Evolutionary conservation across 345 rosid species (phyloP).

Genomic region (Murraya koenigii): DNA sequence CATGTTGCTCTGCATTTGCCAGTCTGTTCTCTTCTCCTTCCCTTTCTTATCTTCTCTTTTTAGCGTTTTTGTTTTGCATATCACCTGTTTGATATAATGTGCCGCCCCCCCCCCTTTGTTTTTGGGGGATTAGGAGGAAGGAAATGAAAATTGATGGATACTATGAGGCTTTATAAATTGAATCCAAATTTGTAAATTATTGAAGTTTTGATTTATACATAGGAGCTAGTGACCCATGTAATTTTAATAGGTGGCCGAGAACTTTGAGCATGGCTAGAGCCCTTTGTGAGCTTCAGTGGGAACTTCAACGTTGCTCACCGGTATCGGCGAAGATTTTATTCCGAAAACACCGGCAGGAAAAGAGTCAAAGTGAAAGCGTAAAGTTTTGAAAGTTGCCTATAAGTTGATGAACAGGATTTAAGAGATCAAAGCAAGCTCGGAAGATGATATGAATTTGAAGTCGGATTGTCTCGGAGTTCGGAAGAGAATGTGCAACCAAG

Average conservation of each 20-base stretch:
- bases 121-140: too few species aligned
- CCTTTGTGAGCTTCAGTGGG: too few species aligned
- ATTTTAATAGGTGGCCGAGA: slow-evolving; percentile 42
- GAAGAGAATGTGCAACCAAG: slow-evolving; percentile 12
- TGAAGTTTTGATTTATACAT: neutral
- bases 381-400: slow-evolving; percentile 9
- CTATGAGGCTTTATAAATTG: neutral
- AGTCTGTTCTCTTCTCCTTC: too few species aligned
- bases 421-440: neutral
- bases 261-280: slow-evolving; percentile 57
- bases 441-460: too few species aligned
- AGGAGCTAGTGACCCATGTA: neutral
- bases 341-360: slow-evolving; percentile 31
- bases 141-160: neutral
- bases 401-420: slow-evolving; percentile 16
- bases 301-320: slow-evolving; percentile 23
- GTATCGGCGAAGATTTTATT: slow-evolving; percentile 9
- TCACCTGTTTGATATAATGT: too few species aligned
- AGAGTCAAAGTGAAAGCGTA: slow-evolving; percentile 27
- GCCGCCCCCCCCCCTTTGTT: slow-evolving; percentile 57
- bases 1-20: too few species aligned
- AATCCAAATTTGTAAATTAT: slow-evolving; percentile 19
- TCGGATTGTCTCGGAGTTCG: neutral
- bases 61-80: too few species aligned
- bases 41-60: too few species aligned